These are phyloP conservation scores for Septoria petroselini DNA, from an alignment of 2,329 filamentous ascomycete species.

Conservation along the genomic window DNA sequence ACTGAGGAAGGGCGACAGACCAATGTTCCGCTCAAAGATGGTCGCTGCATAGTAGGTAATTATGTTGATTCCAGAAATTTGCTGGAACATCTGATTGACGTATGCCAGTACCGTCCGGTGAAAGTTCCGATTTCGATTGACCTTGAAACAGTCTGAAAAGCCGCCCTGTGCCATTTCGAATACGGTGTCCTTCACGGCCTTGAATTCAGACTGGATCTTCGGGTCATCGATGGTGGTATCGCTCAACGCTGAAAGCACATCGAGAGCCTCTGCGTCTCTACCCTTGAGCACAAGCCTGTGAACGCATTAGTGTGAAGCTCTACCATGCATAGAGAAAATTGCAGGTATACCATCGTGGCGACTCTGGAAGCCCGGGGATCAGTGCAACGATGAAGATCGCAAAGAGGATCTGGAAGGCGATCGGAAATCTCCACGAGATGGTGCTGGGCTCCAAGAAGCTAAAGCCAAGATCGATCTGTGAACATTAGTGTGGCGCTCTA, in stretches of 20 bases:
- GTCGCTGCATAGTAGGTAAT: conserved; percentile 45
- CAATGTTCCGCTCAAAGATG: conserved; percentile 54
- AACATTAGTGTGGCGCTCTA: no score
- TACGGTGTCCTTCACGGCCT: conserved; percentile 40
- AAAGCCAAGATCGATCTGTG: conserved; percentile 49
- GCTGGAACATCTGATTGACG: conserved; percentile 48
- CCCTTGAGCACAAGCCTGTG: conserved; percentile 37
- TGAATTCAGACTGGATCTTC: conserved; percentile 30
- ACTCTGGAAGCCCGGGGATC: conserved; percentile 54
- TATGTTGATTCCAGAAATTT: conserved; percentile 36
- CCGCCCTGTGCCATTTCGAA: conserved; percentile 37
- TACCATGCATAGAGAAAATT: not conserved
- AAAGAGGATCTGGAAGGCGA: conserved; percentile 57
- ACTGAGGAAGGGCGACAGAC: conserved; percentile 49
- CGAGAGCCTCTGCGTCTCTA: conserved; percentile 37
- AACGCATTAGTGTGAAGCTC: not conserved
- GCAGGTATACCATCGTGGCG: conserved; percentile 50
- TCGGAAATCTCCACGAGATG: conserved; percentile 55
- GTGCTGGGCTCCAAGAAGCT: conserved; percentile 41
- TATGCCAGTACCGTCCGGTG: conserved; percentile 46
- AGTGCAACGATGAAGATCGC: conserved; percentile 51
- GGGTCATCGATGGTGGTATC: conserved; percentile 40
- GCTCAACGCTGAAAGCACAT: conserved; percentile 36
- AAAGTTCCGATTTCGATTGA: conserved; percentile 46
- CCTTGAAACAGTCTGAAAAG: conserved; percentile 36